Conservation (phyloP, 1,284 basidiomycete genomes). For the Austroboletus novae-zelandiae region DNA sequence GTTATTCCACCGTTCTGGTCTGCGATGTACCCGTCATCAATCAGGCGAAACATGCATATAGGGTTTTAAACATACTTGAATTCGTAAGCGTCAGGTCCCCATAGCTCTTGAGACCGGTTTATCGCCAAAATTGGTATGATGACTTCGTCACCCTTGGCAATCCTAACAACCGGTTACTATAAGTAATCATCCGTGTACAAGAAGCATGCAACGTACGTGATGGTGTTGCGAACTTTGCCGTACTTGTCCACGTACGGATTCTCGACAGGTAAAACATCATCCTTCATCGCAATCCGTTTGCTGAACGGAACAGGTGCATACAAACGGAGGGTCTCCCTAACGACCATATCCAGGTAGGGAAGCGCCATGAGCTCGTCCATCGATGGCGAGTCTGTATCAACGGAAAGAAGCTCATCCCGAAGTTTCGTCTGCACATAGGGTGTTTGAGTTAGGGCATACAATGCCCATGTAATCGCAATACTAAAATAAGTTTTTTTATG, state of each 20-base stretch:
- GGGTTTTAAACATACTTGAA: not conserved
- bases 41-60: not conserved
- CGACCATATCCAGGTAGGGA: constrained; percentile 35
- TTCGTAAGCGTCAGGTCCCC: not conserved
- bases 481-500: constrained; percentile 22
- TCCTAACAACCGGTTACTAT: not conserved
- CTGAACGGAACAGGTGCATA: not conserved
- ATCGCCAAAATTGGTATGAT: not conserved
- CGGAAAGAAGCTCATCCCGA: constrained; percentile 58
- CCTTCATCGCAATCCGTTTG: not conserved
- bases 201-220: not conserved
- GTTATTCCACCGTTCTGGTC: not conserved
- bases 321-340: not conserved
- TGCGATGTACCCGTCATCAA: not conserved
- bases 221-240: not conserved
- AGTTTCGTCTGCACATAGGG: constrained; percentile 63
- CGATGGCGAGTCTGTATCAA: constrained; percentile 48
- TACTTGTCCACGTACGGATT: not conserved
- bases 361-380: constrained; percentile 62
- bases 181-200: not conserved
- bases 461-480: constrained; percentile 55
- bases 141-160: not conserved
- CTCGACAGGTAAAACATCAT: not conserved
- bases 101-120: not conserved
- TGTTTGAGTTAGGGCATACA: constrained; percentile 59